phyloP scores from a whole-genome alignment of 306 rosid genomes.

The Trifolium subterraneum region DNA sequence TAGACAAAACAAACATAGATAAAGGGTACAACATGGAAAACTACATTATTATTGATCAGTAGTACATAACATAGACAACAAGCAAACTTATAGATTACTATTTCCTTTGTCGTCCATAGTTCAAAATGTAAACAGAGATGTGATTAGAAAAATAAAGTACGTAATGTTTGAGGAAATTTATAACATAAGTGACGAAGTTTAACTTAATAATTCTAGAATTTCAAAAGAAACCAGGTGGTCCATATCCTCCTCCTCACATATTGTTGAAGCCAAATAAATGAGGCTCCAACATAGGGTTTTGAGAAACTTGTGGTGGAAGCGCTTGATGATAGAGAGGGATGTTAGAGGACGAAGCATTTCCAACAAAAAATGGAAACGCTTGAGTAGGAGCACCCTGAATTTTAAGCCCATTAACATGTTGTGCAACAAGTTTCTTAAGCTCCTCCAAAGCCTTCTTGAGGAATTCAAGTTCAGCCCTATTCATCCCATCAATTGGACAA shows the following conservation, averaged over 20 bases:
- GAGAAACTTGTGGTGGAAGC: background rate
- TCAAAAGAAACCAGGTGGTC: too few relatives aligned
- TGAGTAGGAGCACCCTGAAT: background rate
- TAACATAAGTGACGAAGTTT: too few relatives aligned
- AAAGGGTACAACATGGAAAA: too few relatives aligned
- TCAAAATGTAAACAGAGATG: background rate
- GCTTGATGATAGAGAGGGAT: background rate
- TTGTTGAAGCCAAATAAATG: background rate
- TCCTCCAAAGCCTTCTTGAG: background rate
- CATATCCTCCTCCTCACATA: background rate
- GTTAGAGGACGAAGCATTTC: background rate
- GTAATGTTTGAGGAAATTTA: background rate
- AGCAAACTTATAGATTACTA: background rate
- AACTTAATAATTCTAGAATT: too few relatives aligned
- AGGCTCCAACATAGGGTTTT: background rate
- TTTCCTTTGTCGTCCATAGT: background rate
- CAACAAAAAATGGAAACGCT: background rate
- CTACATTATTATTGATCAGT: too few relatives aligned
- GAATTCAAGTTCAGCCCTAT: background rate
- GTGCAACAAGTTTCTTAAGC: background rate
- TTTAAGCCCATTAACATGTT: background rate
- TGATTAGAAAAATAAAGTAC: background rate
- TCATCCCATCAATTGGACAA: background rate
- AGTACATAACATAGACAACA: too few relatives aligned
- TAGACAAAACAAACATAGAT: too few relatives aligned